Evolutionary conservation across 345 rosid species (phyloP), one percentile per base, ranked within the genome.

Genomic region (Salix koriyanagi): DNA sequence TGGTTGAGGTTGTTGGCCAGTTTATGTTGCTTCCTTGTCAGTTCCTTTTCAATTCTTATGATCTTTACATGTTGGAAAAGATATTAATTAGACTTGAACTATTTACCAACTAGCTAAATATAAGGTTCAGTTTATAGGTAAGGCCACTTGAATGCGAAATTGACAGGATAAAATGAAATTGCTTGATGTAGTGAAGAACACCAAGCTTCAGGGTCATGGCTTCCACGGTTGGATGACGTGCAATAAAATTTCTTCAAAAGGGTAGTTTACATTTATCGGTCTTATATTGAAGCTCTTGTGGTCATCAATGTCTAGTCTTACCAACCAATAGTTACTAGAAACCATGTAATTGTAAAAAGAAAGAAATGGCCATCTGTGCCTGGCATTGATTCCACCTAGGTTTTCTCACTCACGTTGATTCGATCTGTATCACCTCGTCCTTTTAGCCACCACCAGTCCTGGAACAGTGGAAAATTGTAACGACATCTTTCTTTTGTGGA

Each of bases 1-100:
- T 46, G 16, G 78, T 67, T 67, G 66, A 52, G 69, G 52, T 67
- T 11, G 66, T 56, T 36, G 67, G 23, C 46, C 68, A 32, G 26
- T 72, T 32, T 58, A 15, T 62, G 39, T 19, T 10, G 44, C n/a
- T 74, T 21, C 61, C 28, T 61, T 32, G 46, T 19, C 42, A 16
- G 56, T 16, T 13, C 34, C 18, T 26, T 58, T 60, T 61, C 23
- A 7, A 58, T 37, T 15, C 10, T 73, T 73, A 13, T 11, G 68
- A n/a, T 39, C 12, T 61, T 25, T 21, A 15, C 37, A n/a, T 60
- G 12, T 7, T n/a, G 48, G 66, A 19, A 36, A 58, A 54, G 37
- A 30, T 62, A 5, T 5, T 12, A 62, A 5, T 5, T 12, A 62
- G 11, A n/a, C 12, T 41, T 28, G 21, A 48, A 69, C 56, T 8